Evolutionary conservation across 176 grass and related monocot genomes (phyloP), one percentile per base, ranked within the genome.

Genomic region (Carex littledalei): DNA sequence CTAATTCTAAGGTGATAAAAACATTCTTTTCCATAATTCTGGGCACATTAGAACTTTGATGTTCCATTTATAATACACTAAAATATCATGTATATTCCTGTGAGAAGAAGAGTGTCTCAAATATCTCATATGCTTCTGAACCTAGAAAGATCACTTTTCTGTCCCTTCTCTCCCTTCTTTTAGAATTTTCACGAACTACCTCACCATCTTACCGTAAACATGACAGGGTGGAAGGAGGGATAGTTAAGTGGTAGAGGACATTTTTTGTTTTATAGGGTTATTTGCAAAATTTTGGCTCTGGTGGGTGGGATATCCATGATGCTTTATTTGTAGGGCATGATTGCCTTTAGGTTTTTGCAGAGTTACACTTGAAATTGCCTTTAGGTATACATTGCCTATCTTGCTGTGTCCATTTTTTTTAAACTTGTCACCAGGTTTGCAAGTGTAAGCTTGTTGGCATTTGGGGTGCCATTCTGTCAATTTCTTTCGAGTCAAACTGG

Each of bases 1-100:
- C 84, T 21, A 78, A 84, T 59, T 81, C 84, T 56, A 93, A 93
- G 91, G 91, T 93, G 63, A 57, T 68, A 60, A 12, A 12, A 78
- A 47, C n/a, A 35, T 41, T 26, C 20, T 49, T 74, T 21, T 45
- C 60, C 4, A 43, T 6, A 39, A 66, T 52, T 52, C 50, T 17
- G 22, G 50, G 49, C 26, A 18, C 20, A 17, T 56, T 78, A 54
- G 6, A 78, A 54, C 74, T 22, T 72, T 45, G 0, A 73, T 73
- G 16, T 31, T 65, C 63, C 63, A 65, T 65, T 65, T 29, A n/a
- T 47, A 41, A 20, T 21, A 47, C 41, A 73, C 41, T 22, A 47
- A 73, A 73, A 21, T 20, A 17, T 77, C 73, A 29, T 77, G 73
- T 4, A 37, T 74, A 32, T 31, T 77, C n/a, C 72, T 77, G 8